phyloP scores from a whole-genome alignment of 106 monocot species.

The Platanthera guangdongensis region DNA sequence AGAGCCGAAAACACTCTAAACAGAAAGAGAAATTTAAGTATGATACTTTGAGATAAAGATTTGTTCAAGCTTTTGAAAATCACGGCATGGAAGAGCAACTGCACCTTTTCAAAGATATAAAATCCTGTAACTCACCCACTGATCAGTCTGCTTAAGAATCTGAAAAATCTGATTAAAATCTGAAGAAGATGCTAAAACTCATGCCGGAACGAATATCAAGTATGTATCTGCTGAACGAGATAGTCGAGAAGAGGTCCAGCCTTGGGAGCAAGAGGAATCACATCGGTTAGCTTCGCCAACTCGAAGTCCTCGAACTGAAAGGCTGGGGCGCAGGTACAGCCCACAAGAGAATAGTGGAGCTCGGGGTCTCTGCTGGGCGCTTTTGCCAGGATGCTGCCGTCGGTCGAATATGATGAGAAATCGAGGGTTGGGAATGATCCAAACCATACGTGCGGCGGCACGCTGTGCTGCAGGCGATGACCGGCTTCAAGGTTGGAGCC shows the following conservation, averaged over 20 bases:
- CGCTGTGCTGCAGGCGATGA: constrained; percentile 79
- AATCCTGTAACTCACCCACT: background rate
- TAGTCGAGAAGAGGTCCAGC: constrained; percentile 56
- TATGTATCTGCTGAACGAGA: constrained; percentile 6
- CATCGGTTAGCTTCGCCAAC: constrained; percentile 32
- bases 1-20: too few species aligned
- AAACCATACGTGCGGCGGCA: constrained; percentile 78
- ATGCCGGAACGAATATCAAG: background rate
- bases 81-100: too few species aligned
- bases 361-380: constrained; percentile 58
- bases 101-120: background rate
- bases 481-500: constrained; percentile 72
- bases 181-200: background rate
- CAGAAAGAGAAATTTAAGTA: too few species aligned
- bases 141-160: background rate
- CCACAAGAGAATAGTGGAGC: constrained; percentile 74
- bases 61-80: too few species aligned
- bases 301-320: constrained; percentile 93
- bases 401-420: constrained; percentile 41
- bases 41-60: too few species aligned
- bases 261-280: constrained; percentile 34
- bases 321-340: constrained; percentile 85
- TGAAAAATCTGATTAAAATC: background rate
- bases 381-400: constrained; percentile 54
- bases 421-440: constrained; percentile 94